Conservation (phyloP, 257 asterid genomes). For the Handroanthus guayacan region DNA sequence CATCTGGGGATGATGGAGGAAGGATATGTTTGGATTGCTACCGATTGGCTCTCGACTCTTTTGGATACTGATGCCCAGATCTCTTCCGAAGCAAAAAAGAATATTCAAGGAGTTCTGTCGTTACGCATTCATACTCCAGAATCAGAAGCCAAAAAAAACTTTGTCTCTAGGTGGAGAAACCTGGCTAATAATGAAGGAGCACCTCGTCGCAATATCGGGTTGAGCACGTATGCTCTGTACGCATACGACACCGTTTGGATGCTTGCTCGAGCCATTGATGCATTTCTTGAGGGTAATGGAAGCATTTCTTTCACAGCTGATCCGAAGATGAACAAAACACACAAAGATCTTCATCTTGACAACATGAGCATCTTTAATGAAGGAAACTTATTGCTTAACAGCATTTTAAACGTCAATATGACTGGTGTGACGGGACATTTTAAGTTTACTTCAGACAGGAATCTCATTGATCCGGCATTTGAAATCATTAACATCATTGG, state of each 20-base stretch:
- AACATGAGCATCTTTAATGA: constrained; percentile 57
- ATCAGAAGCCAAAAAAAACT: constrained; percentile 45
- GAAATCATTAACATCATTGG: constrained; percentile 69
- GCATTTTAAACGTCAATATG: constrained; percentile 53
- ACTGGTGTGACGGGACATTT: constrained; percentile 64
- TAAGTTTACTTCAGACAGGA: constrained; percentile 47
- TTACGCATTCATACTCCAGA: constrained; percentile 52
- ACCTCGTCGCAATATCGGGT: constrained; percentile 32
- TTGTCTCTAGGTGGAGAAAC: constrained; percentile 55
- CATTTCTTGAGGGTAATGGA: constrained; percentile 50
- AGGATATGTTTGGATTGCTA: constrained; percentile 72
- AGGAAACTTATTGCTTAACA: constrained; percentile 48
- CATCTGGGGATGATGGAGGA: constrained; percentile 56
- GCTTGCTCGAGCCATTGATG: constrained; percentile 64
- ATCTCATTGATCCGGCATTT: constrained; percentile 56
- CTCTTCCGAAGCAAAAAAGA: constrained; percentile 25
- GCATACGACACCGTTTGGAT: constrained; percentile 79
- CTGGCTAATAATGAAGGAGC: constrained; percentile 33
- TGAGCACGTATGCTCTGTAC: constrained; percentile 51
- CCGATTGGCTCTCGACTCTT: constrained; percentile 65
- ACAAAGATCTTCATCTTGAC: constrained; percentile 38
- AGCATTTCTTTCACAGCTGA: constrained; percentile 54
- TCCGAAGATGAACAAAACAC: constrained; percentile 38
- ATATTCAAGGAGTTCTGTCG: constrained; percentile 61
- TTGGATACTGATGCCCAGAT: constrained; percentile 44